Percentiles rank a stretch among this genome's conserved stretches.
phyloP scores from a whole-genome alignment of 495 filamentous ascomycete species.

The Penicillium ochrochloron region DNA sequence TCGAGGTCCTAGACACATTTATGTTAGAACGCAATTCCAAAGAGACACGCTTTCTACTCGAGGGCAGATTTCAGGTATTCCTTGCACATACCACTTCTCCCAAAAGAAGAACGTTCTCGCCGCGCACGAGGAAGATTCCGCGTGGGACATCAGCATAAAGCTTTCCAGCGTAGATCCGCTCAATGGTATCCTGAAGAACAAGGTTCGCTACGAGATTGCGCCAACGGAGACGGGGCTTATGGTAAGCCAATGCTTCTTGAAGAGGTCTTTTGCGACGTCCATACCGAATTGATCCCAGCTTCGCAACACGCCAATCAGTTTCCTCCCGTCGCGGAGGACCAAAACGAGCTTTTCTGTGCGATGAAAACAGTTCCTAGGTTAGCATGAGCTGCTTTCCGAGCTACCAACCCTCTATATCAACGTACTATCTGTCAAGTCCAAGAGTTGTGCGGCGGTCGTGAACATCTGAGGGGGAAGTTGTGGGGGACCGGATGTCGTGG shows the following conservation, averaged over 20 bases:
- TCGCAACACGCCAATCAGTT: constrained; percentile 87
- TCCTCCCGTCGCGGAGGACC: constrained; percentile 87
- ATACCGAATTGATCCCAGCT: constrained; percentile 99
- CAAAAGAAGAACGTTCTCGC: constrained; percentile 89
- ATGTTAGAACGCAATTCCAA: constrained; percentile 13
- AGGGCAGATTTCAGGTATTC: not conserved
- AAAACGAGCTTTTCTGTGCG: constrained; percentile 86
- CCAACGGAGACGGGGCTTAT: constrained; percentile 15
- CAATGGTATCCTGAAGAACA: constrained; percentile 87
- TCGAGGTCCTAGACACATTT: constrained; percentile 71
- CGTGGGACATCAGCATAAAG: constrained; percentile 81
- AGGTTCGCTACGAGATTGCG: constrained; percentile 74
- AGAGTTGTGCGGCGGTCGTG: constrained; percentile 90
- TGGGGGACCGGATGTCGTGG: constrained; percentile 45
- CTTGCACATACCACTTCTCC: constrained; percentile 77
- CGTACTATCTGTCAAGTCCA: constrained; percentile 95
- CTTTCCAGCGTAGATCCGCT: constrained; percentile 74
- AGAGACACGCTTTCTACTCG: not conserved
- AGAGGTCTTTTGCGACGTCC: constrained; percentile 22
- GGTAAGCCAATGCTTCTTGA: constrained; percentile 8
- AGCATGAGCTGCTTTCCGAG: not conserved
- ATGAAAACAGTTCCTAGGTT: not conserved
- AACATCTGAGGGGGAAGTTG: constrained; percentile 84
- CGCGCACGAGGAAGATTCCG: constrained; percentile 86
- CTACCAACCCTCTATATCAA: constrained; percentile 1